Evolutionary conservation across 371 early-diverging fungal species (phyloP).

Genomic region (Mucor indicus): DNA sequence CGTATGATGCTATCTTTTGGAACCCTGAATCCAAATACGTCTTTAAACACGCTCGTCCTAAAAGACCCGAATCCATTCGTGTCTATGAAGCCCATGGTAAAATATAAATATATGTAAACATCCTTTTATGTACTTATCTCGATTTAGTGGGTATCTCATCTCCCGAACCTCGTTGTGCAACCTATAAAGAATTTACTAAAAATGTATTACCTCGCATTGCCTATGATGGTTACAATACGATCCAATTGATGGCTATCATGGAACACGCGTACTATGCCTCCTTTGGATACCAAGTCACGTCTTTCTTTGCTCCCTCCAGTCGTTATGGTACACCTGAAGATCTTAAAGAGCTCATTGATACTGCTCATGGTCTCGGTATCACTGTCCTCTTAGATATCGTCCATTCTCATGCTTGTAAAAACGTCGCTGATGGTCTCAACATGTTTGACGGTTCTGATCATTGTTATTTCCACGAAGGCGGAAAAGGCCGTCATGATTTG

Average conservation of each 20-base stretch:
- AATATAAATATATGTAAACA: neutral
- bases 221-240: slow-evolving; percentile 88
- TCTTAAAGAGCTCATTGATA: slow-evolving; percentile 84
- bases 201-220: slow-evolving; percentile 87
- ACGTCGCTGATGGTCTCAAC: slow-evolving; percentile 92
- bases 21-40: slow-evolving; percentile 75
- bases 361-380: slow-evolving; percentile 89
- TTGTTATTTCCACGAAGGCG: slow-evolving; percentile 93
- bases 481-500: slow-evolving; percentile 82
- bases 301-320: slow-evolving; percentile 88
- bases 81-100: slow-evolving; percentile 93
- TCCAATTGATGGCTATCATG: slow-evolving; percentile 98
- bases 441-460: slow-evolving; percentile 95
- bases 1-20: slow-evolving; percentile 92
- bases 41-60: slow-evolving; percentile 72
- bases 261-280: slow-evolving; percentile 98
- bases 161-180: slow-evolving; percentile 77
- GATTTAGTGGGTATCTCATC: slow-evolving; percentile 85
- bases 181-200: slow-evolving; percentile 84
- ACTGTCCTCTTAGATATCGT: slow-evolving; percentile 92
- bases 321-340: slow-evolving; percentile 93
- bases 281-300: slow-evolving; percentile 97
- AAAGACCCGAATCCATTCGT: slow-evolving; percentile 62
- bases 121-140: neutral
- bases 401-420: slow-evolving; percentile 96